Evolutionary conservation across 306 rosid genomes (phyloP), one percentile per base, ranked within the genome.

Genomic region (Cicer judaicum): DNA sequence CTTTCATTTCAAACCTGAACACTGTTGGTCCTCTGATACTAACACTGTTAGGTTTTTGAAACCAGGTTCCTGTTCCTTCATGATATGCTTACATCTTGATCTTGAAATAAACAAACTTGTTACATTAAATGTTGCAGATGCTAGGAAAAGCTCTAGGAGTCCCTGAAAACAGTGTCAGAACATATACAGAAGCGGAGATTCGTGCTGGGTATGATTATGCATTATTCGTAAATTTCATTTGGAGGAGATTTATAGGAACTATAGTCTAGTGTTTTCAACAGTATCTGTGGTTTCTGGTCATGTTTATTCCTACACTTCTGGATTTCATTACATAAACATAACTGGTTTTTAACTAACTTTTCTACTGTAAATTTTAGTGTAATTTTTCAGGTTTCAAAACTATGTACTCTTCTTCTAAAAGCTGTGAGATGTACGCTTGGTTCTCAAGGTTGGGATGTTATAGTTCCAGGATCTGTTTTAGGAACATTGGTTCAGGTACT

Each of bases 381-480:
- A 56, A 92, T 94, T 79, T 94, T 94, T 73, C 99, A 94, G 95
- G 97, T 94, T 76, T 94, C 99, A 29, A 94, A 92, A 82, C 87
- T 94, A 14, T 94, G 95, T 74, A 90, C 95, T 14, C 81, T 94
- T 71, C 92, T 94, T 75, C 80, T 90, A 59, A 94, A 92, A 86
- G 91, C 97, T 50, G 92, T 88, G 68, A 90, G 99, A 90, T 87
- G 72, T 64, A 34, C 84, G 36, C 85, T 94, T 79, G 99, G 90
- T 84, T 92, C 97, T 63, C 85, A 92, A 76, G 99, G 99, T 78
- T 94, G 99, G 99, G 99, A 94, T 86, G 92, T 94, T 79, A 86
- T 94, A 78, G 99, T 94, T 77, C 96, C 96, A 5, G 99, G 97
- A 82, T 79, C 78, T 79, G 89, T 83, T 68, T n/a, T 2, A 10